Evolutionary conservation across 805 yeast species (phyloP), one percentile per base, ranked within the genome.

Genomic region (Wickerhamomyces bisporus): DNA sequence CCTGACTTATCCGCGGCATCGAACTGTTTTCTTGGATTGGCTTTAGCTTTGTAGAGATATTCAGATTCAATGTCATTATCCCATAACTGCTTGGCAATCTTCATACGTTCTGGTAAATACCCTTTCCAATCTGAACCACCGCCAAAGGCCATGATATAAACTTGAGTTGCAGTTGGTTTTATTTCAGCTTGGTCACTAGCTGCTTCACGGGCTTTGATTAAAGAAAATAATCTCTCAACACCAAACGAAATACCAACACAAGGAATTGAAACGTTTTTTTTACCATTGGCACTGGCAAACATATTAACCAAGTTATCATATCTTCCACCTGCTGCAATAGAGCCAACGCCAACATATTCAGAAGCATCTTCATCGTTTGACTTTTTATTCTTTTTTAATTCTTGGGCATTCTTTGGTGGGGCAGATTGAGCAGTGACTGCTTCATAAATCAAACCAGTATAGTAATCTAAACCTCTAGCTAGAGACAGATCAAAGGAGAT

Each of bases 261-360:
- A 20, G 98, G 98, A 56, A 93, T 88, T 17, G 89, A 82, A 10
- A 68, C 66, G 34, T 74, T 70, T 61, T 82, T 82, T 64, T 86
- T 86, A 50, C 93, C 88, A 49, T 80, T 81, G 30, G 94, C 80
- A 43, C 75, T 73, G 37, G 87, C 75, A 61, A 93, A 93, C 98
- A 93, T 93, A 50, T 96, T 96, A 27, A 93, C 98, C 43, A 93
- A 75, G 54, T 84, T 83, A 63, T 93, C 98, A 64, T 93, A 93
- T 64, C 98, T 86, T 48, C 98, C 98, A 66, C 98, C 98, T 35
- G 96, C 98, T 36, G 96, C 96, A 55, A 93, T 88, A 6, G 98
- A 93, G 26, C 98, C 98, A 30, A 91, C 96, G 52, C 98, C 98
- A 38, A 93, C 98, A 52, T 85, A 87, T 47, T 86, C 97, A 37